Conservation (phyloP, 1,139 yeast species). For the Candida buenavistaensis region DNA sequence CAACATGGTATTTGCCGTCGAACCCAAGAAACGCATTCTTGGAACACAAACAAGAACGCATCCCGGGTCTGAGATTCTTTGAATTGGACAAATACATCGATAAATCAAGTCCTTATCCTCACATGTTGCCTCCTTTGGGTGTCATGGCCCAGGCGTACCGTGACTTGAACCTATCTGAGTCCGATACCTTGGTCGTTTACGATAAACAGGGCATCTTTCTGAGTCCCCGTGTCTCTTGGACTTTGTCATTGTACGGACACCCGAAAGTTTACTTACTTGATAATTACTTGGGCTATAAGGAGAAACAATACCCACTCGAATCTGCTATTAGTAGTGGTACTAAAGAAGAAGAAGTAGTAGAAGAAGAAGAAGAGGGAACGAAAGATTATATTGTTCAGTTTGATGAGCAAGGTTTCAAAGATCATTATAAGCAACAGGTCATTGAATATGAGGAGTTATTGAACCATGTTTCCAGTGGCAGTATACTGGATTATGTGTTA, state of each 20-base stretch:
- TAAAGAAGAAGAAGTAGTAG: too few relatives aligned
- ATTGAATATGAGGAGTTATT: constrained; percentile 64
- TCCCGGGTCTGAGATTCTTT: constrained; percentile 71
- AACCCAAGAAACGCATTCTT: constrained; percentile 56
- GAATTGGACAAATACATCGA: constrained; percentile 72
- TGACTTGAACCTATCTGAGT: constrained; percentile 42
- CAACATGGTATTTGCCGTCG: constrained; percentile 92
- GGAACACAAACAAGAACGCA: constrained; percentile 59
- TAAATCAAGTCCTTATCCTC: constrained; percentile 64
- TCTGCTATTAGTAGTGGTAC: too few relatives aligned
- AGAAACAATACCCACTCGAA: constrained; percentile 26
- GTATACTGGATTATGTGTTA: constrained; percentile 49
- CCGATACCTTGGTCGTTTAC: constrained; percentile 74
- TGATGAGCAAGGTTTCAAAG: constrained; percentile 19
- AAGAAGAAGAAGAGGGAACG: constrained; percentile 20
- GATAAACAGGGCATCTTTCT: constrained; percentile 84
- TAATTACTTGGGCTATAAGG: constrained; percentile 56
- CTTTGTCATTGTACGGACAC: constrained; percentile 77
- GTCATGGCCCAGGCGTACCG: constrained; percentile 57
- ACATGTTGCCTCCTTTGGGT: constrained; percentile 73
- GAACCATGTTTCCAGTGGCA: constrained; percentile 50
- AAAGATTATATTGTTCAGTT: constrained; percentile 17
- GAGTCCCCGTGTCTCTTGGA: constrained; percentile 92
- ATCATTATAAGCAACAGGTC: constrained; percentile 47
- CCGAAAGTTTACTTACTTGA: constrained; percentile 64